These are phyloP conservation scores for Kitagawia praeruptora DNA, from an alignment of 129 eudicot genomes.

Conservation along the genomic window DNA sequence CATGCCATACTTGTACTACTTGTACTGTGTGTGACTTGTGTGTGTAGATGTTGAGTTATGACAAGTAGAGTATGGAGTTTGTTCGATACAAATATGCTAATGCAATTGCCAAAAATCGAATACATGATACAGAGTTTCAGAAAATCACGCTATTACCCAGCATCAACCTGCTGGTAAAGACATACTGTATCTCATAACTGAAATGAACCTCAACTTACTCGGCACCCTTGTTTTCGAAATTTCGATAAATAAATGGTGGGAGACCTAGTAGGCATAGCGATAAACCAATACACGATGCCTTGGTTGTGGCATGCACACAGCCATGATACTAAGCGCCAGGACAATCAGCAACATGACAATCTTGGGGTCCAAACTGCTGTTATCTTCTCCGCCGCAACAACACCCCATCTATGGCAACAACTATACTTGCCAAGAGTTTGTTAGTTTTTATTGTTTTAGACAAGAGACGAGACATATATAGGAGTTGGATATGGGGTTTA, in stretches of 20 bases:
- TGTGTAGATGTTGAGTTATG: neutral
- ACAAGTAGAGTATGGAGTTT: neutral
- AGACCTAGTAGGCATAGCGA: constrained; percentile 1
- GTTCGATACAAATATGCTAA: neutral
- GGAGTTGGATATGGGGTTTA: neutral
- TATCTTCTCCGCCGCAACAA: neutral
- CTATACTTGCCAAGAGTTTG: neutral
- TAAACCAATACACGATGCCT: neutral
- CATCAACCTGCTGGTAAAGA: neutral
- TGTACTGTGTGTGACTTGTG: neutral
- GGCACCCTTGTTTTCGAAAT: neutral
- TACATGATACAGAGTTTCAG: neutral
- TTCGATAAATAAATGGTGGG: neutral
- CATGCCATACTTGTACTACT: no score
- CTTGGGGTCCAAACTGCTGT: neutral
- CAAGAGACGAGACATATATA: neutral
- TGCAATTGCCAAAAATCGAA: neutral
- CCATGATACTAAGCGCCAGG: neutral
- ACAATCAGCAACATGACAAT: neutral
- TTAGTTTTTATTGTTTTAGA: neutral
- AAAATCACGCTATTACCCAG: neutral
- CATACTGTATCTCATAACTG: neutral
- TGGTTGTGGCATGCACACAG: constrained; percentile 2
- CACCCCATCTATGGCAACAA: constrained; percentile 1
- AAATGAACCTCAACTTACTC: neutral